A percentile compares a stretch with the other conserved stretches of the same genome.
Evolutionary conservation across 1,284 basidiomycete genomes (phyloP).

Genomic region (Polyporus tsugae): DNA sequence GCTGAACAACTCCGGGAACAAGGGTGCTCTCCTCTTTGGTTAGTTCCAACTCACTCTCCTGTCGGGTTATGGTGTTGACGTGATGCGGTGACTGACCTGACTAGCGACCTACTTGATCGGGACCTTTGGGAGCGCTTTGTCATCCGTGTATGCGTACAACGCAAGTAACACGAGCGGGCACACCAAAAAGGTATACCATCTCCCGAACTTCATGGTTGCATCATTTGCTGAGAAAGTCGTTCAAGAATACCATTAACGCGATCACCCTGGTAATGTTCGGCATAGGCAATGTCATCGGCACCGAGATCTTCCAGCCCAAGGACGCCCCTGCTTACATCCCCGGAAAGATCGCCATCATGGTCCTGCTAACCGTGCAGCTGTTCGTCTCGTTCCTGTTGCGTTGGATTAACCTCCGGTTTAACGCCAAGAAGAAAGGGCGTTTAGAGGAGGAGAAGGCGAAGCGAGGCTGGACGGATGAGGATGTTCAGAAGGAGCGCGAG

Average conservation of each 20-base stretch:
- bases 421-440: conserved; percentile 51
- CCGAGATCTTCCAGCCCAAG: conserved; percentile 65
- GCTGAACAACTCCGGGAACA: conserved; percentile 53
- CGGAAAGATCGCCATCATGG: conserved; percentile 66
- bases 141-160: conserved; percentile 68
- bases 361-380: conserved; percentile 59
- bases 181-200: conserved; percentile 58
- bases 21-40: conserved; percentile 65
- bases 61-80: neutral
- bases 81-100: neutral
- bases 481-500: conserved; percentile 63
- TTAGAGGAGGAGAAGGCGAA: conserved; percentile 54
- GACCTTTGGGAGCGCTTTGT: conserved; percentile 64
- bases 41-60: conserved; percentile 19
- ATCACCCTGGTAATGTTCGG: conserved; percentile 59
- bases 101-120: conserved; percentile 59
- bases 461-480: conserved; percentile 61
- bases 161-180: conserved; percentile 69
- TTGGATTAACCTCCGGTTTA: conserved; percentile 60
- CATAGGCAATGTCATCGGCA: conserved; percentile 62
- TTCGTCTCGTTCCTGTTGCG: conserved; percentile 57
- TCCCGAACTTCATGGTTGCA: neutral
- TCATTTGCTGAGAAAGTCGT: neutral
- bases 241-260: conserved; percentile 59
- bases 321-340: conserved; percentile 68